phyloP scores from a whole-genome alignment of 805 yeast species.

The Saturnispora serradocipensis region DNA sequence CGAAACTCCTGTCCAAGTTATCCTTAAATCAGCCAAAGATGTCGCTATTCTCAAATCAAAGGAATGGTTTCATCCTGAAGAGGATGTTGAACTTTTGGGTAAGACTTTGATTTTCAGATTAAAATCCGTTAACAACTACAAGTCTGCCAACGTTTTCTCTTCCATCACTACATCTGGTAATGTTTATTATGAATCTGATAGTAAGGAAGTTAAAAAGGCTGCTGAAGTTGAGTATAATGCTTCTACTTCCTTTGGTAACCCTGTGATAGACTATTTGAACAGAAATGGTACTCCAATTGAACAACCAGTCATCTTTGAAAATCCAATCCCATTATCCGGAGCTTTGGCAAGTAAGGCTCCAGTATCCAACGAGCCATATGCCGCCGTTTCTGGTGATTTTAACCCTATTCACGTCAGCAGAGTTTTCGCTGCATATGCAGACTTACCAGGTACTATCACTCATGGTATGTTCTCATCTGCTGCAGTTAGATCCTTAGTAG shows the following conservation, averaged over 20 bases:
- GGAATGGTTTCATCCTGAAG: slow-evolving; percentile 93
- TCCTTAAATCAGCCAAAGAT: slow-evolving; percentile 69
- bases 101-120: slow-evolving; percentile 84
- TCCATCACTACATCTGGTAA: slow-evolving; percentile 79
- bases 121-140: slow-evolving; percentile 74
- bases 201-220: slow-evolving; percentile 78
- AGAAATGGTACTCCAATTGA: slow-evolving; percentile 92
- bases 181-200: slow-evolving; percentile 79
- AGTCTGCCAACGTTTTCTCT: slow-evolving; percentile 64
- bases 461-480: slow-evolving; percentile 99
- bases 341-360: slow-evolving; percentile 74
- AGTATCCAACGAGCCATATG: slow-evolving; percentile 92
- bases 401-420: slow-evolving; percentile 97
- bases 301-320: slow-evolving; percentile 86
- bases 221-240: slow-evolving; percentile 81
- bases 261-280: slow-evolving; percentile 85
- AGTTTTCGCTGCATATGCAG: slow-evolving; percentile 87
- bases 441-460: slow-evolving; percentile 93
- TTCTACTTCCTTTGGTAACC: slow-evolving; percentile 92
- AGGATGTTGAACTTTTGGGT: slow-evolving; percentile 59
- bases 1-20: slow-evolving; percentile 81
- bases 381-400: slow-evolving; percentile 95
- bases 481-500: slow-evolving; percentile 87
- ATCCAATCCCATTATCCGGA: slow-evolving; percentile 73
- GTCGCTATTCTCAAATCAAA: slow-evolving; percentile 88